phyloP scores from a whole-genome alignment of 2,329 filamentous ascomycete genomes.

The Pseudogymnoascus sp. region DNA sequence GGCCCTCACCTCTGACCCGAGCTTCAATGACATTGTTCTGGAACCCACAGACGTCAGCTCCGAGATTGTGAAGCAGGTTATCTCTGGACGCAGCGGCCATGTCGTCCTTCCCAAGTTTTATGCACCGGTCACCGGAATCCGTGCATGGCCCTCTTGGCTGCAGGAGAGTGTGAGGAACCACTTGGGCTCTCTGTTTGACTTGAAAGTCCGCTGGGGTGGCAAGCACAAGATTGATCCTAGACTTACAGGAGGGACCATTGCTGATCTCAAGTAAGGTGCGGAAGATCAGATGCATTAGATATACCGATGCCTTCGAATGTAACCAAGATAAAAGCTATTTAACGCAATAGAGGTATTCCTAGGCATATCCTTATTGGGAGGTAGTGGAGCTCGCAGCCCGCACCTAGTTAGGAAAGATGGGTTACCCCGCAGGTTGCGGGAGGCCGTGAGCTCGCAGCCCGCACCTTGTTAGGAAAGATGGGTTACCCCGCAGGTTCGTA shows the following conservation, averaged over 20 bases:
- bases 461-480: neutral
- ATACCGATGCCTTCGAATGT: neutral
- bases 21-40: conserved; percentile 43
- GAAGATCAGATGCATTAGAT: neutral
- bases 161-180: conserved; percentile 18
- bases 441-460: neutral
- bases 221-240: neutral
- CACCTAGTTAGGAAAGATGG: no score
- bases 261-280: neutral
- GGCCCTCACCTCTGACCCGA: conserved; percentile 40
- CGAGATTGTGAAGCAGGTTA: conserved; percentile 50
- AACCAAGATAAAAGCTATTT: neutral
- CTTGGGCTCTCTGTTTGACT: neutral
- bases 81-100: conserved; percentile 47
- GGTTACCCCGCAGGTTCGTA: neutral
- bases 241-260: neutral
- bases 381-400: no score
- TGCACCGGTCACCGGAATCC: conserved; percentile 14
- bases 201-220: neutral
- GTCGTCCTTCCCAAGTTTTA: conserved; percentile 40
- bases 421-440: no score
- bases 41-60: conserved; percentile 56
- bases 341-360: neutral
- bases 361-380: no score
- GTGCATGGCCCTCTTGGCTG: conserved; percentile 23